Percentiles rank a stretch among this genome's conserved stretches.
These are phyloP conservation scores for Pseudonectria foliicola DNA, from an alignment of 2,329 filamentous ascomycete genomes.

Conservation along the genomic window DNA sequence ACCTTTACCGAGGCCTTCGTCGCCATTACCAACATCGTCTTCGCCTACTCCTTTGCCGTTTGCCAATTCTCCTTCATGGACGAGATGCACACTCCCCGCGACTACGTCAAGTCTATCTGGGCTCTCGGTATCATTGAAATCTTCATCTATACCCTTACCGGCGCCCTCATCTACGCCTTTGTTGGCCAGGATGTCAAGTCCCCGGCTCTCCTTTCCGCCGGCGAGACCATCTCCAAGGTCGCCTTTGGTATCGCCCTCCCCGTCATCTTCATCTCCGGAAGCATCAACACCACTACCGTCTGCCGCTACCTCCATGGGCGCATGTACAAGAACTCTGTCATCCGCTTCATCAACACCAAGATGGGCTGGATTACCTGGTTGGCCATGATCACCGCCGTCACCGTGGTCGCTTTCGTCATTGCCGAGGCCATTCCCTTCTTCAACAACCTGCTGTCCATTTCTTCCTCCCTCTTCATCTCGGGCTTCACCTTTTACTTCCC, in stretches of 20 bases:
- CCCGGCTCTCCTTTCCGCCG: conserved; percentile 62
- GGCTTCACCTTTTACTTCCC: conserved; percentile 36
- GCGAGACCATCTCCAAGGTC: conserved; percentile 51
- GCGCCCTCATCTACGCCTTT: conserved; percentile 62
- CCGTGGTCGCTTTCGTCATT: conserved; percentile 61
- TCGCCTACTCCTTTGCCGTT: conserved; percentile 56
- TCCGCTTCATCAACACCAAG: conserved; percentile 40
- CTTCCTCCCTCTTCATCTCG: conserved; percentile 43
- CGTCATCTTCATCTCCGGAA: conserved; percentile 68
- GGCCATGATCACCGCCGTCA: conserved; percentile 48
- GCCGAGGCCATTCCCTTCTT: conserved; percentile 70
- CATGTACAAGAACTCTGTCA: conserved; percentile 35
- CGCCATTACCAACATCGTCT: conserved; percentile 60
- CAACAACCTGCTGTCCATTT: conserved; percentile 54
- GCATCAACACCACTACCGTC: conserved; percentile 53
- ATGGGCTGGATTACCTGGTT: conserved; percentile 51
- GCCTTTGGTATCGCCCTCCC: conserved; percentile 65
- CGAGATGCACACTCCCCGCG: conserved; percentile 42
- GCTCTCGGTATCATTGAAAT: conserved; percentile 57
- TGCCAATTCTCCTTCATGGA: conserved; percentile 48
- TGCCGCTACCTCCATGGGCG: conserved; percentile 40
- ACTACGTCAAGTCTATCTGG: conserved; percentile 49
- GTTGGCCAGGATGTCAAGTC: conserved; percentile 56
- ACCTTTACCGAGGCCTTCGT: conserved; percentile 50
- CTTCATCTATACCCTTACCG: conserved; percentile 58